These are phyloP conservation scores for Pneumocystis oryctolagi DNA, from an alignment of 1,139 yeast genomes.

Conservation along the genomic window DNA sequence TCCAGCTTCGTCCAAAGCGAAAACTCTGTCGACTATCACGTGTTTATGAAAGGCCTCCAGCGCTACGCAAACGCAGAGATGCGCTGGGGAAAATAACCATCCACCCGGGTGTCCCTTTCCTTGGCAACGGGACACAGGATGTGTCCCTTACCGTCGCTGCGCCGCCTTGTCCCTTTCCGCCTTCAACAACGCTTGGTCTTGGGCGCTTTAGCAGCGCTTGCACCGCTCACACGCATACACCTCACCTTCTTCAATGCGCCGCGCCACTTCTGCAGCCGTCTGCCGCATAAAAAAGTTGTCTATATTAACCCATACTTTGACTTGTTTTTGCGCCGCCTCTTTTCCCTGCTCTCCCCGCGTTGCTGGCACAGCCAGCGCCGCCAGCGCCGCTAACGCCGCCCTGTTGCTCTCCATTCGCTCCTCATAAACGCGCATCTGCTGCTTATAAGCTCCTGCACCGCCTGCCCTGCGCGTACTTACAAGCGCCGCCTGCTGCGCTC, in stretches of 20 bases:
- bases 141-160: too few species aligned
- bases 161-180: too few species aligned
- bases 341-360: neutral
- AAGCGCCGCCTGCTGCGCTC: too few species aligned
- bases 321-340: neutral
- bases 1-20: conserved; percentile 2
- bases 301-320: neutral
- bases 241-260: neutral
- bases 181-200: too few species aligned
- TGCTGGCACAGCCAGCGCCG: too few species aligned
- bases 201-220: too few species aligned
- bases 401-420: too few species aligned
- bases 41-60: conserved; percentile 3
- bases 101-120: neutral
- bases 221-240: too few species aligned
- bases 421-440: too few species aligned
- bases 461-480: too few species aligned
- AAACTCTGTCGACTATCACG: neutral
- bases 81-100: conserved; percentile 7
- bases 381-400: too few species aligned
- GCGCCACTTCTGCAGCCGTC: neutral
- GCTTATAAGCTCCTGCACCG: too few species aligned
- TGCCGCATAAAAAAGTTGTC: neutral
- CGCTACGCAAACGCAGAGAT: conserved; percentile 8
- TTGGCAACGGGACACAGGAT: neutral